Base-by-base conservation (phyloP, 1,139 yeast species). In the Eremothecium coryli region DNA sequence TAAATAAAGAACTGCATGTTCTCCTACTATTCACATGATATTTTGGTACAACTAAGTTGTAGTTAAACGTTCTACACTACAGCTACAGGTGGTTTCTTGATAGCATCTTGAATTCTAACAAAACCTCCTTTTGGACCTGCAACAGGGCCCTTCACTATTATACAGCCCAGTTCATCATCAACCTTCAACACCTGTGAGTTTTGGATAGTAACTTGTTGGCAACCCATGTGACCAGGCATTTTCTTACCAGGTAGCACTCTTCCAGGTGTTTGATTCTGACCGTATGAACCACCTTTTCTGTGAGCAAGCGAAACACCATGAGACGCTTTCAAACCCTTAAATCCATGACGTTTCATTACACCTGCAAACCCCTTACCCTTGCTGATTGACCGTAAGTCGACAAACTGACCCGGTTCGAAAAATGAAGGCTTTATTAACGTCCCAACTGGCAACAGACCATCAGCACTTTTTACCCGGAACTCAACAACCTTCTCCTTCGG, bases 291-390 rank as follows among this genome's bases (percentile, higher is more conserved):
- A 49, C 94, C 95, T 36, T 88, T 79, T 70, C 99, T 80, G 60
- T 90, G 97, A 23, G 93, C 82, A 39, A 73, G 68, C 22, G 98
- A 85, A 28, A 84, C 90, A 81, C 99, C 99, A 61, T 90, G 99
- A 1, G 96, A 70, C 5, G 97, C 97, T 33, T 75, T 73, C 59
- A 84, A 74, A 68, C 98, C 98, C 35, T 66, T 67, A 64, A 90
- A 90, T n/a, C 85, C 82, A 68, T 82, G 82, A 64, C 95, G 76
- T 60, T 90, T 90, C 95, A 90, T 90, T 14, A 90, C 98, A 74
- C 99, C 99, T 14, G 90, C 86, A 59, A 85, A 85, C 11, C 99
- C 99, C 62, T 93, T 90, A 64, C 98, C 99, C 60, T 86, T 90
- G 32, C 93, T 70, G 14, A 71, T 68, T 10, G 88, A 81, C 52